Evolutionary conservation across 768 basidiomycete species (phyloP).

Genomic region (Kondoa malvinella): DNA sequence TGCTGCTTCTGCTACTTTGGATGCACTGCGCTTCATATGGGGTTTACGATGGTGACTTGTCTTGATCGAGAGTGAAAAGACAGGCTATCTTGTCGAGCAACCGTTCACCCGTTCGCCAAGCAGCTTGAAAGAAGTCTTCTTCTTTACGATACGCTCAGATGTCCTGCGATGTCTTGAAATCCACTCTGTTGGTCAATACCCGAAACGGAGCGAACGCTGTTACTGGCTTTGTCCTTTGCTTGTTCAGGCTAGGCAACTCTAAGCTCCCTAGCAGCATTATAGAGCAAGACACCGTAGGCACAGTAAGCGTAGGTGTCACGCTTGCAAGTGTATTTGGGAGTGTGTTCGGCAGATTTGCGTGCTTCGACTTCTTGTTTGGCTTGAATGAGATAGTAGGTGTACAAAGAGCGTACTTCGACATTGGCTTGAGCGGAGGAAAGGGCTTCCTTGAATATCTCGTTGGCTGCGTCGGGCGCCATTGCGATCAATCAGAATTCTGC

Average conservation of each 20-base stretch:
- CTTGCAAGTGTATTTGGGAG: constrained; percentile 67
- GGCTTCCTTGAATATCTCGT: constrained; percentile 75
- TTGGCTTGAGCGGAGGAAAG: constrained; percentile 58
- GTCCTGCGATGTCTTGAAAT: too few species aligned
- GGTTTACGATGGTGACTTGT: too few species aligned
- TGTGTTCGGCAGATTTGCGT: constrained; percentile 74
- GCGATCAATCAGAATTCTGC: too few species aligned
- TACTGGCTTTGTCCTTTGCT: constrained; percentile 51
- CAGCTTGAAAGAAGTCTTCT: too few species aligned
- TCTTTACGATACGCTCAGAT: too few species aligned
- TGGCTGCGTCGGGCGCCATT: constrained; percentile 75
- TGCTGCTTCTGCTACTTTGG: neutral
- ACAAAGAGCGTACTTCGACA: constrained; percentile 77
- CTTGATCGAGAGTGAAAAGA: too few species aligned
- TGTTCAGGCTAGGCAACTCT: constrained; percentile 45
- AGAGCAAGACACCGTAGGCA: constrained; percentile 70
- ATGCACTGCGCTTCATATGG: neutral
- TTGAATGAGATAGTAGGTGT: constrained; percentile 80
- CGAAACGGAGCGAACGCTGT: constrained; percentile 61
- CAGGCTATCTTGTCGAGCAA: too few species aligned
- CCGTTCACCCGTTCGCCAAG: too few species aligned
- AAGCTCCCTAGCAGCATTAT: constrained; percentile 68
- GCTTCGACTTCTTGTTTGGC: constrained; percentile 50
- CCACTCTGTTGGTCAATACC: too few species aligned
- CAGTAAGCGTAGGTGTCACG: constrained; percentile 83